Percentiles rank a stretch among this genome's conserved stretches.
Evolutionary conservation across 2,329 filamentous ascomycete genomes (phyloP).

Genomic region (Aschersonia sp.): DNA sequence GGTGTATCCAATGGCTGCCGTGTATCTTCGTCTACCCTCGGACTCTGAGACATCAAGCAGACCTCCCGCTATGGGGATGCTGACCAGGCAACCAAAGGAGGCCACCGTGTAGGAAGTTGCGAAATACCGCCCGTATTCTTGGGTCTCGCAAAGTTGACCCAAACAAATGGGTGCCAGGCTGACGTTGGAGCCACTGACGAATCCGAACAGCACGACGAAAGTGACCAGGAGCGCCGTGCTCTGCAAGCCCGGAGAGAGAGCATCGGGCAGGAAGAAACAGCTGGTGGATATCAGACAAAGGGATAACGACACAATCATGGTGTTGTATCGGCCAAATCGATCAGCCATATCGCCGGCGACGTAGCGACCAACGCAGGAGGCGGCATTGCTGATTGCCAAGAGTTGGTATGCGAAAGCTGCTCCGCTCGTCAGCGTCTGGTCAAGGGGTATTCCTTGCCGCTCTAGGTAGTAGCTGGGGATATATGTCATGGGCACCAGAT

Average conservation of each 20-base stretch:
- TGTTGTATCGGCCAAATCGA: slow-evolving; percentile 65
- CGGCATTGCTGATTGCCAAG: slow-evolving; percentile 68
- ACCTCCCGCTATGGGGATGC: slow-evolving; percentile 28
- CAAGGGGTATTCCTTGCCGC: neutral
- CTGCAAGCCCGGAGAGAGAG: neutral
- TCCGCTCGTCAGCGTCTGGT: neutral
- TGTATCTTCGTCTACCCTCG: neutral
- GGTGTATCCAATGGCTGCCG: slow-evolving; percentile 2
- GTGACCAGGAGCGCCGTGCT: slow-evolving; percentile 39
- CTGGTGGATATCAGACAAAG: slow-evolving; percentile 40
- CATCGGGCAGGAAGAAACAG: slow-evolving; percentile 53
- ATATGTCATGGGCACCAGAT: slow-evolving; percentile 64
- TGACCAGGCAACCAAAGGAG: slow-evolving; percentile 48
- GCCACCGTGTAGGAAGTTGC: slow-evolving; percentile 67
- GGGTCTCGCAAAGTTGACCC: slow-evolving; percentile 62
- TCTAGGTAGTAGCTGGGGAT: slow-evolving; percentile 22
- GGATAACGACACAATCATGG: slow-evolving; percentile 53
- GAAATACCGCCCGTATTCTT: slow-evolving; percentile 62
- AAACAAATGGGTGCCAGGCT: slow-evolving; percentile 66
- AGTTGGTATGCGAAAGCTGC: slow-evolving; percentile 42
- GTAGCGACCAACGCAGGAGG: slow-evolving; percentile 61
- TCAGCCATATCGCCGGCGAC: slow-evolving; percentile 66
- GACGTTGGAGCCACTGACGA: slow-evolving; percentile 66
- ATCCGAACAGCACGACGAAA: slow-evolving; percentile 62
- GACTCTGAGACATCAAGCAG: slow-evolving; percentile 4